Evolutionary conservation across 2,329 filamentous ascomycete species (phyloP).

Genomic region (Lizonia empirigonia): DNA sequence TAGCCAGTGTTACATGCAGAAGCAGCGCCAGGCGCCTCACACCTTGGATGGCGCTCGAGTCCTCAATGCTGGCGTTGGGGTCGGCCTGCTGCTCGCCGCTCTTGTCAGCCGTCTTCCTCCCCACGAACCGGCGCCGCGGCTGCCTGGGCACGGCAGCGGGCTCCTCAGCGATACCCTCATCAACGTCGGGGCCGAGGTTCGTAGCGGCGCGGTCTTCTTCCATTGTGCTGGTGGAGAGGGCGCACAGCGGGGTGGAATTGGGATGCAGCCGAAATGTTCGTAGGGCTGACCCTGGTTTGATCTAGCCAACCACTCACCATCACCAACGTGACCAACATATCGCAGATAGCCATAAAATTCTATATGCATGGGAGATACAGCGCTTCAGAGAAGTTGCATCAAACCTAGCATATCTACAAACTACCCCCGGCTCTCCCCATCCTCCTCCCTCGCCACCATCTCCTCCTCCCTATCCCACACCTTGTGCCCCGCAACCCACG

Average conservation of each 20-base stretch:
- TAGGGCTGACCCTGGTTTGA: slow-evolving; percentile 27
- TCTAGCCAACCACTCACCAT: slow-evolving; percentile 8
- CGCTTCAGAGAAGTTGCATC: too few relatives aligned
- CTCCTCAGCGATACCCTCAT: slow-evolving; percentile 65
- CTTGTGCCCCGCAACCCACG: slow-evolving; percentile 57
- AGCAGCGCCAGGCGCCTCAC: slow-evolving; percentile 39
- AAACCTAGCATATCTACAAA: neutral
- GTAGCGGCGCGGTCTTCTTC: slow-evolving; percentile 75
- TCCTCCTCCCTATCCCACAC: slow-evolving; percentile 53
- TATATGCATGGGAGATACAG: too few relatives aligned
- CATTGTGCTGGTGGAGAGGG: slow-evolving; percentile 57
- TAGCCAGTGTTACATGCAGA: neutral
- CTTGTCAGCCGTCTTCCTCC: slow-evolving; percentile 72
- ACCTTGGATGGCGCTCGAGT: slow-evolving; percentile 73
- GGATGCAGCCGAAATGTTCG: slow-evolving; percentile 22
- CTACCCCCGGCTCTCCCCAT: slow-evolving; percentile 37
- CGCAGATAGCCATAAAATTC: too few relatives aligned
- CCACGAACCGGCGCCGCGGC: slow-evolving; percentile 92
- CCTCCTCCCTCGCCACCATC: slow-evolving; percentile 30
- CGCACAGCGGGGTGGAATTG: slow-evolving; percentile 25
- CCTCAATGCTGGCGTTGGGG: slow-evolving; percentile 58
- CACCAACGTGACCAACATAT: neutral
- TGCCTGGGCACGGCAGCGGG: slow-evolving; percentile 62
- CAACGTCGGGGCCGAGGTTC: slow-evolving; percentile 71
- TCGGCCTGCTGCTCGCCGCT: slow-evolving; percentile 54